These are phyloP conservation scores for Psilocybe sp. DNA, from an alignment of 768 basidiomycete genomes.

Conservation along the genomic window DNA sequence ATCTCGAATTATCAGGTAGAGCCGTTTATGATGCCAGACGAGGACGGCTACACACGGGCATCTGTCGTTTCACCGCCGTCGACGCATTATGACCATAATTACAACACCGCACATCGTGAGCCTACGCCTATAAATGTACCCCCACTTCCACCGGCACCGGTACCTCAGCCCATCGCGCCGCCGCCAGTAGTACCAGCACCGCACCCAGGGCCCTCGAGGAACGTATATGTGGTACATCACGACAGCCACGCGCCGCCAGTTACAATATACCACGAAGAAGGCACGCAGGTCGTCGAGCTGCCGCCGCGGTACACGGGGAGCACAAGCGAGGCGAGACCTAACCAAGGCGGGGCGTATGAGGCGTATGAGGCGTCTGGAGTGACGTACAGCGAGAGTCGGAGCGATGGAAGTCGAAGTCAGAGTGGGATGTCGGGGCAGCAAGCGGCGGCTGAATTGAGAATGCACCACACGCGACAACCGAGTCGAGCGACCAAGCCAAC, in stretches of 20 bases:
- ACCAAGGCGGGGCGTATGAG: too few species aligned
- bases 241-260: constrained; percentile 57
- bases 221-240: constrained; percentile 60
- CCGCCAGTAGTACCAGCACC: constrained; percentile 2
- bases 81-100: constrained; percentile 6
- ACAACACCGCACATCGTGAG: constrained; percentile 2
- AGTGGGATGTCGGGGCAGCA: too few species aligned
- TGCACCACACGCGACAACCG: too few species aligned
- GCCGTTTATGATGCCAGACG: constrained; percentile 38
- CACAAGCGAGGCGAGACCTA: neutral
- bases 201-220: constrained; percentile 6
- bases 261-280: constrained; percentile 53
- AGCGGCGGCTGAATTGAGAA: too few species aligned
- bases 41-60: constrained; percentile 22
- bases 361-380: too few species aligned
- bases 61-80: constrained; percentile 8
- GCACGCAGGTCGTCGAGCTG: constrained; percentile 57
- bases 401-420: constrained; percentile 8
- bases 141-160: constrained; percentile 8
- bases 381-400: constrained; percentile 12
- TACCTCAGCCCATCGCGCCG: constrained; percentile 1
- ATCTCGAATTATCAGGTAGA: constrained; percentile 37
- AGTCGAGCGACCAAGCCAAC: too few species aligned
- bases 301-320: constrained; percentile 47
- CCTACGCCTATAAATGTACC: constrained; percentile 11